Evolutionary conservation across 257 asterid genomes (phyloP).

Genomic region (Salvia hispanica): DNA sequence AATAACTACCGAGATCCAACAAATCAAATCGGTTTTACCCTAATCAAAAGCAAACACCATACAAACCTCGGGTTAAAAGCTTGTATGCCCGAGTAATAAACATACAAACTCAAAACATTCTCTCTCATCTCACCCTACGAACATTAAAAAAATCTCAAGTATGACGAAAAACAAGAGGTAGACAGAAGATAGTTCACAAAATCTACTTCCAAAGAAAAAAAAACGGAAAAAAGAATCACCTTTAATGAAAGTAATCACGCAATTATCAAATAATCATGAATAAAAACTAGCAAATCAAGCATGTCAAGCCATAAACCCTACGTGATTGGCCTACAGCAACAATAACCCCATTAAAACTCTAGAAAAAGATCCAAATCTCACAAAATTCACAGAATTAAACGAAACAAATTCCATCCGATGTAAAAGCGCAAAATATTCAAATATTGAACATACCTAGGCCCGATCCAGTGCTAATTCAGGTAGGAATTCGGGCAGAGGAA

Average conservation of each 20-base stretch:
- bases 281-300: constrained; percentile 22
- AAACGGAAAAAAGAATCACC: neutral
- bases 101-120: neutral
- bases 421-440: neutral
- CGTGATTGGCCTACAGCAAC: constrained; percentile 20
- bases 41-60: neutral
- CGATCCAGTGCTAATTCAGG: constrained; percentile 29
- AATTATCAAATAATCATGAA: neutral
- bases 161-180: neutral
- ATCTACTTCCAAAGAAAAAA: too few relatives aligned
- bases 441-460: constrained; percentile 30
- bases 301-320: constrained; percentile 23
- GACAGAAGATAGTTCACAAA: constrained; percentile 7
- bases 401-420: neutral
- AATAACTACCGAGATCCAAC: neutral
- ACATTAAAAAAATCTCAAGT: constrained; percentile 18
- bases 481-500: neutral
- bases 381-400: neutral
- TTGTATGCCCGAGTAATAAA: neutral
- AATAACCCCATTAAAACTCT: constrained; percentile 27
- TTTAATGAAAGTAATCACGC: neutral
- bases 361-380: constrained; percentile 21
- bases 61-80: neutral
- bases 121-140: constrained; percentile 3
- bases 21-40: constrained; percentile 14